phyloP scores from a whole-genome alignment of 495 filamentous ascomycete genomes.

The Penicillium atrosanguineum region DNA sequence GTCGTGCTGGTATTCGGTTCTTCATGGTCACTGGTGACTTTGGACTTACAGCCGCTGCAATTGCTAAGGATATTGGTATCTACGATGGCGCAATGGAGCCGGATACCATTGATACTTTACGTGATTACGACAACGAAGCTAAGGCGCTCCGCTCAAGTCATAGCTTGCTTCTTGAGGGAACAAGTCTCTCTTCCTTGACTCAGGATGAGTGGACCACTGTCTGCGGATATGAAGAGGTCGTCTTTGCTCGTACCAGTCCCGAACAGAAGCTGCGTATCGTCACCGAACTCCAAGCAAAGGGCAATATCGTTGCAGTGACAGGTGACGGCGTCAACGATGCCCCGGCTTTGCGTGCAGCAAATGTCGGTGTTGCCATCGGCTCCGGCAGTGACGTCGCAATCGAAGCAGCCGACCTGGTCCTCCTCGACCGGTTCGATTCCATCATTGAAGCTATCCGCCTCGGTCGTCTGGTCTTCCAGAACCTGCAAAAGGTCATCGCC shows the following conservation, averaged over 20 bases:
- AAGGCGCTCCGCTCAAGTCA: conserved; percentile 17
- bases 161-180: conserved; percentile 45
- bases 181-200: conserved; percentile 56
- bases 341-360: conserved; percentile 60
- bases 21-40: conserved; percentile 71
- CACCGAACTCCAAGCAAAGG: conserved; percentile 57
- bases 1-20: conserved; percentile 59
- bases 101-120: conserved; percentile 33
- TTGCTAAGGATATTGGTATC: conserved; percentile 66
- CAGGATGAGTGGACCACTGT: conserved; percentile 57
- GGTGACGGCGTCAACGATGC: conserved; percentile 73
- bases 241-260: conserved; percentile 72
- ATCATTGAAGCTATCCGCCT: conserved; percentile 65
- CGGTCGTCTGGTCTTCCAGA: conserved; percentile 54
- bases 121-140: conserved; percentile 4
- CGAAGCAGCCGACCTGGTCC: conserved; percentile 88
- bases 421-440: conserved; percentile 67
- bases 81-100: conserved; percentile 43
- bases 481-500: conserved; percentile 59
- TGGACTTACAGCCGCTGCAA: conserved; percentile 65
- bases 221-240: conserved; percentile 59
- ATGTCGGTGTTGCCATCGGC: conserved; percentile 68
- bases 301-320: conserved; percentile 71
- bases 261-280: conserved; percentile 78
- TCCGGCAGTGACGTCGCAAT: conserved; percentile 56